phyloP scores from a whole-genome alignment of 345 rosid species.

The Eucalyptus rudis region DNA sequence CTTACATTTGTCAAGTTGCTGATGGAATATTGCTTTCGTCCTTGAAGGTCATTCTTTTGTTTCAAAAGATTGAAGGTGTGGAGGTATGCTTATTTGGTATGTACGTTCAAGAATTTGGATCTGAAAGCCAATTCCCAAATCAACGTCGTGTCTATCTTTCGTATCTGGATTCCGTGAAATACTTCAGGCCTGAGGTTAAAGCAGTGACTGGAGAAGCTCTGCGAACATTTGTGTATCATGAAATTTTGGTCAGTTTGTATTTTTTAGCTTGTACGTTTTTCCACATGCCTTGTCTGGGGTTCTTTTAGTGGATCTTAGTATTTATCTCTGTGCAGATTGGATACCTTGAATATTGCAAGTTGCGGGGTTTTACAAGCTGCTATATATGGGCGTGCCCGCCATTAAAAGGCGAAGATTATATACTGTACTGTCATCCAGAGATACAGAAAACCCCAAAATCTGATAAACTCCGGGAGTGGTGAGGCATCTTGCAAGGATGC shows the following conservation, averaged over 20 bases:
- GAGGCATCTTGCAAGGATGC: constrained; percentile 9
- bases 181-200: constrained; percentile 91
- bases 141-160: constrained; percentile 98
- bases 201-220: constrained; percentile 93
- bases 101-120: constrained; percentile 99
- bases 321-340: constrained; percentile 58
- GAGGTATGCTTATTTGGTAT: constrained; percentile 98
- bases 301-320: background rate
- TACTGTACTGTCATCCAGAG: constrained; percentile 97
- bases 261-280: background rate
- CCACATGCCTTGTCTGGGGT: background rate
- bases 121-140: constrained; percentile 89
- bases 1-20: background rate
- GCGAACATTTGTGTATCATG: constrained; percentile 96
- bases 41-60: constrained; percentile 78
- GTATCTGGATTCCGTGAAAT: constrained; percentile 95
- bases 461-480: constrained; percentile 99
- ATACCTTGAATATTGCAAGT: constrained; percentile 96
- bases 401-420: constrained; percentile 97
- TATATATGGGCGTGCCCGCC: constrained; percentile 99
- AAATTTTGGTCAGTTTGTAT: constrained; percentile 59
- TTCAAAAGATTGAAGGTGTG: constrained; percentile 99
- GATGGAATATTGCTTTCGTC: background rate
- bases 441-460: constrained; percentile 99
- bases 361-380: constrained; percentile 97